These are phyloP conservation scores for Pichia manshurica DNA, from an alignment of 805 yeast species.

Conservation along the genomic window DNA sequence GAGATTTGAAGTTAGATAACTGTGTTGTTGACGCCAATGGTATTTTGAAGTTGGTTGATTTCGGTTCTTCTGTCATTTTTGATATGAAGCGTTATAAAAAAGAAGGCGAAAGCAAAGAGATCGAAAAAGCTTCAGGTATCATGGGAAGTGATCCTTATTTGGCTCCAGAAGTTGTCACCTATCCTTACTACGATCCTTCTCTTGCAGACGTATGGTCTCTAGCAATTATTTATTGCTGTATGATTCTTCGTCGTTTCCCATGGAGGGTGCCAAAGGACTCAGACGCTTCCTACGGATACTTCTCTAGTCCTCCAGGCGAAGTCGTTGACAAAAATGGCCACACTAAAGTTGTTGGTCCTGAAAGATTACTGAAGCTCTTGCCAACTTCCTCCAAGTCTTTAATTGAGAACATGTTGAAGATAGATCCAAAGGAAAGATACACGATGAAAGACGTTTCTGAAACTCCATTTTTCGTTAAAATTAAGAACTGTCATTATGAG, in stretches of 20 bases:
- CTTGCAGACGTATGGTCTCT: slow-evolving; percentile 90
- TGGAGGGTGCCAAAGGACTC: slow-evolving; percentile 86
- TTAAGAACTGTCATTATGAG: slow-evolving; percentile 47
- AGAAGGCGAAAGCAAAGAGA: slow-evolving; percentile 14
- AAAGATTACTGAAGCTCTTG: slow-evolving; percentile 61
- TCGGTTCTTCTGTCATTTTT: slow-evolving; percentile 87
- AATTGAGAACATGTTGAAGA: slow-evolving; percentile 57
- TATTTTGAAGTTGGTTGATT: slow-evolving; percentile 80
- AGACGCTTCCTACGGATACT: slow-evolving; percentile 72
- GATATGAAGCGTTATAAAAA: slow-evolving; percentile 23
- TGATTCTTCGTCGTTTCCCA: slow-evolving; percentile 82
- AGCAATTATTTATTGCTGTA: slow-evolving; percentile 88
- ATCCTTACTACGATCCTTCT: slow-evolving; percentile 67
- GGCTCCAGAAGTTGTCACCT: slow-evolving; percentile 80
- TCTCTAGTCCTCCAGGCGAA: slow-evolving; percentile 32
- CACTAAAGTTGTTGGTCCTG: slow-evolving; percentile 48
- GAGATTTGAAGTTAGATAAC: slow-evolving; percentile 89
- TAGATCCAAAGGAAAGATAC: slow-evolving; percentile 55
- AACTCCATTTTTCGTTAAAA: slow-evolving; percentile 53
- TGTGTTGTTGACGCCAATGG: slow-evolving; percentile 79
- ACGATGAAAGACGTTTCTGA: slow-evolving; percentile 49
- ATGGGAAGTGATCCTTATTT: slow-evolving; percentile 96
- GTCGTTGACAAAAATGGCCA: slow-evolving; percentile 24
- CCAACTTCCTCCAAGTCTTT: slow-evolving; percentile 62
- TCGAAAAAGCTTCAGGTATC: slow-evolving; percentile 70